Base-by-base conservation (phyloP, 2,329 filamentous ascomycete species). In the Aspergillus texensis region DNA sequence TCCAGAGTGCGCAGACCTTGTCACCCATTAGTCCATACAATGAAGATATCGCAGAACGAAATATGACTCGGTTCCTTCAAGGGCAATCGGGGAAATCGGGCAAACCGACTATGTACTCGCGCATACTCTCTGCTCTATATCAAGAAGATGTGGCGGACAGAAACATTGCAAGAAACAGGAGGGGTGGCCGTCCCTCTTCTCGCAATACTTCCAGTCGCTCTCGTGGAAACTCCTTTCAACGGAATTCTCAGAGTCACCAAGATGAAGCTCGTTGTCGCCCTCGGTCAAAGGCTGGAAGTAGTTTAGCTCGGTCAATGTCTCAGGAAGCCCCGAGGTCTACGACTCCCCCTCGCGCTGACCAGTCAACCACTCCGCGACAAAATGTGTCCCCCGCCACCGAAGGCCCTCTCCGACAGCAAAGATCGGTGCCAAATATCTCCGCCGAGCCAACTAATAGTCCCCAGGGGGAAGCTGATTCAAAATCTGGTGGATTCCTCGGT, bases 31-130 rank as follows among this genome's bases (percentile, higher is more conserved):
- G 69, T 21, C 75, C 75, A 12, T 81, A 78, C 65, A 81, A 81
- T 54, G 79, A 81, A 68, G 77, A 81, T 66, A 71, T 81, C 58
- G 79, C 79, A 6, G 79, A 81, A 63, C 76, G 79, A 28, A 81
- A 81, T 58, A 78, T 80, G 72, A 74, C 70, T 10, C 64, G 71
- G 14, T 75, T 77, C 52, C 67, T 77, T 10, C 72, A 72, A 45
- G 67, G 68, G 5, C 70, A 71, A 56, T 62, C 71, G 58, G 66
- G 64, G 28, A 75, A 68, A 58, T 62, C 71, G 58, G 66, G 64
- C 30, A 75, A 68, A 58, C 66, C 71, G 59, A 65, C 67, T 21
- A 58, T 71, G 8, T 75, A 73, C 62, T 73, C 74, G 14, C 75
- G 73, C 12, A 67, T 77, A 24, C 62, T 77, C 34, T 77, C 78